Conservation (phyloP, 768 basidiomycete genomes). For the Calvatia gigantea region DNA sequence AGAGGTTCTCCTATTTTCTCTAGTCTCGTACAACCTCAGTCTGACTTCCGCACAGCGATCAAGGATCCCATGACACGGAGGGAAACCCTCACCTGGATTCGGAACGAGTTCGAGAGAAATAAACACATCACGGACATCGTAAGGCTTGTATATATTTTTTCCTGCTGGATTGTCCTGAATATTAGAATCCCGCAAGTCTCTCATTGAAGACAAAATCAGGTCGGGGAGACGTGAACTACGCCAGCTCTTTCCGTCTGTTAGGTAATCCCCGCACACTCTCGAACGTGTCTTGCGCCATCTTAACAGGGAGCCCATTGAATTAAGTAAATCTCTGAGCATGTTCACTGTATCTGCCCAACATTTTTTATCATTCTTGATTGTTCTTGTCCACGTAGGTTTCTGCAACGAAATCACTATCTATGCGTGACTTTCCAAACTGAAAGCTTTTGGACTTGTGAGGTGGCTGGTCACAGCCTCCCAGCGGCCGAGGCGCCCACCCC, state of each 20-base stretch:
- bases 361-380: background rate
- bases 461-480: background rate
- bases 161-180: background rate
- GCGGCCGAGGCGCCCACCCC: background rate
- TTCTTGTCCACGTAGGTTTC: background rate
- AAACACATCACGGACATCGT: constrained; percentile 57
- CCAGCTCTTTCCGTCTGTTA: constrained; percentile 46
- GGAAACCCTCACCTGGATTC: constrained; percentile 73
- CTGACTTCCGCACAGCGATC: constrained; percentile 51
- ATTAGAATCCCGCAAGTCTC: constrained; percentile 31
- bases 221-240: constrained; percentile 57
- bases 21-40: constrained; percentile 5
- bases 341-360: background rate
- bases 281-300: background rate
- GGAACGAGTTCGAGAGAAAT: constrained; percentile 66
- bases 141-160: constrained; percentile 15
- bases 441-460: background rate
- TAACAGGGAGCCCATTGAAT: background rate
- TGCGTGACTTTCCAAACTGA: background rate
- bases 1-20: constrained; percentile 38
- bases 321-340: background rate
- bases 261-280: background rate
- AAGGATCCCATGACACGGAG: constrained; percentile 54
- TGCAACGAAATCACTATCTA: background rate
- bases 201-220: constrained; percentile 61